Percentiles rank a stretch among this genome's conserved stretches.
Conservation (phyloP, 1,284 basidiomycete genomes). For the Cerioporus squamosus region DNA sequence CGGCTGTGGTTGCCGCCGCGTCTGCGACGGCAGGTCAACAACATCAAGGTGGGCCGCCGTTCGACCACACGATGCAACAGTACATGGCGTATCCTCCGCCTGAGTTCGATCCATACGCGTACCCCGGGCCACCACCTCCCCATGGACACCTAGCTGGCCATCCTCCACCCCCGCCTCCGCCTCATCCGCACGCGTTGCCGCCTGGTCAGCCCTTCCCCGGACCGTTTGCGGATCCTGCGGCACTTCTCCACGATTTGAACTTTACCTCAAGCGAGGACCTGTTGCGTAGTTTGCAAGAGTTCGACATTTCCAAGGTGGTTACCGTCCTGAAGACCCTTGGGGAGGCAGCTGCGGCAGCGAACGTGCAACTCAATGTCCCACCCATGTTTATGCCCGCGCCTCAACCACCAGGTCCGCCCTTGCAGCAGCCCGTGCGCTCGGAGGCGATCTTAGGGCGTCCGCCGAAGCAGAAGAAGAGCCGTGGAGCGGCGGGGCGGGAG, state of each 20-base stretch:
- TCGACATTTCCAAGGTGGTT: constrained; percentile 73
- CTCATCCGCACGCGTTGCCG: constrained; percentile 17
- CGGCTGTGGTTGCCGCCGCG: constrained; percentile 40
- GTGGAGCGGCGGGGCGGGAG: constrained; percentile 18
- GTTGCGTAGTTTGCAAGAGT: constrained; percentile 67
- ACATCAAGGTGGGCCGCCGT: constrained; percentile 4
- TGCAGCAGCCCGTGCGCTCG: constrained; percentile 50
- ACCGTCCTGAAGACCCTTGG: constrained; percentile 65
- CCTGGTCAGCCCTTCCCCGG: constrained; percentile 8
- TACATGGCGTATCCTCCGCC: constrained; percentile 25
- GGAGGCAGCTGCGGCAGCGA: constrained; percentile 55
- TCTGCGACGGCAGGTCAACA: constrained; percentile 31
- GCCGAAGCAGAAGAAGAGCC: constrained; percentile 39
- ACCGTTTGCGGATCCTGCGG: constrained; percentile 36
- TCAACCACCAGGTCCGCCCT: constrained; percentile 30
- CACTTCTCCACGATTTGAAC: constrained; percentile 47
- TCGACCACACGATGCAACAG: constrained; percentile 26
- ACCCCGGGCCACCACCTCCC: constrained; percentile 13
- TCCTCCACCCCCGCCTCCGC: constrained; percentile 13
- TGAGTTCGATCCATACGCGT: constrained; percentile 27
- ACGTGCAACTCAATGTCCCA: constrained; percentile 37
- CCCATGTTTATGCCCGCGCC: constrained; percentile 40
- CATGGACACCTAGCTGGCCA: background rate
- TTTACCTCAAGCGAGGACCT: constrained; percentile 74
- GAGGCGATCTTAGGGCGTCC: constrained; percentile 39